Percentiles rank a stretch among this genome's conserved stretches.
These are phyloP conservation scores for Oidium heveae DNA, from an alignment of 2,329 filamentous ascomycete genomes.

Conservation along the genomic window DNA sequence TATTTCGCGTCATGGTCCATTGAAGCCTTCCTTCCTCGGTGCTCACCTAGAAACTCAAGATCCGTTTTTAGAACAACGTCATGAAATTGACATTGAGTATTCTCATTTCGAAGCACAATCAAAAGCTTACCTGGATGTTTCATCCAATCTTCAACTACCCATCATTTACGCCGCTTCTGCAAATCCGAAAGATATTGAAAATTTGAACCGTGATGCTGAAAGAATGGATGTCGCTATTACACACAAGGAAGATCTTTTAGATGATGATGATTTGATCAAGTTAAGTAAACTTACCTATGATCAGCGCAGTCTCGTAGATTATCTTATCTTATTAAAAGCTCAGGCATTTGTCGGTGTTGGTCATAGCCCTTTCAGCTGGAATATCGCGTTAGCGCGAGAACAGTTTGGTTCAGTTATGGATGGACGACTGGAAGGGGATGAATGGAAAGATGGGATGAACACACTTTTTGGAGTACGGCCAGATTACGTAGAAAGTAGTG, in stretches of 20 bases:
- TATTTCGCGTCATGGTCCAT: slow-evolving; percentile 12
- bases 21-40: slow-evolving; percentile 15
- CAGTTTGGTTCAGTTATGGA: slow-evolving; percentile 2
- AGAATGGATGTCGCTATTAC: slow-evolving; percentile 16
- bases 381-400: slow-evolving; percentile 17
- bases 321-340: slow-evolving; percentile 21
- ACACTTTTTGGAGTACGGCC: slow-evolving; percentile 7
- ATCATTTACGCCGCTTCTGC: slow-evolving; percentile 21
- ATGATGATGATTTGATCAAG: slow-evolving; percentile 11
- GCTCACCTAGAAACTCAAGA: slow-evolving; percentile 17
- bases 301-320: slow-evolving; percentile 24
- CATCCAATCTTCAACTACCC: slow-evolving; percentile 9
- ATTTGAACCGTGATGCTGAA: slow-evolving; percentile 16
- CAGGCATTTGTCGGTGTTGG: slow-evolving; percentile 20
- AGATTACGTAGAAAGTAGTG: slow-evolving; percentile 6
- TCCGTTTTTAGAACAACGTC: slow-evolving; percentile 14
- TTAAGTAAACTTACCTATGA: slow-evolving; percentile 19
- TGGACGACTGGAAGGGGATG: slow-evolving; percentile 3
- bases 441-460: slow-evolving; percentile 7
- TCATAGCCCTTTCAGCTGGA: slow-evolving; percentile 22
- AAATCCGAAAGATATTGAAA: slow-evolving; percentile 15
- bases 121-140: slow-evolving; percentile 15
- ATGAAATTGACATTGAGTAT: slow-evolving; percentile 9
- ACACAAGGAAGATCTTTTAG: slow-evolving; percentile 19
- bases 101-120: slow-evolving; percentile 16